A percentile compares a stretch with the other conserved stretches of the same genome.
Conservation (phyloP, 306 rosid species). For the Dryas octopetala region DNA sequence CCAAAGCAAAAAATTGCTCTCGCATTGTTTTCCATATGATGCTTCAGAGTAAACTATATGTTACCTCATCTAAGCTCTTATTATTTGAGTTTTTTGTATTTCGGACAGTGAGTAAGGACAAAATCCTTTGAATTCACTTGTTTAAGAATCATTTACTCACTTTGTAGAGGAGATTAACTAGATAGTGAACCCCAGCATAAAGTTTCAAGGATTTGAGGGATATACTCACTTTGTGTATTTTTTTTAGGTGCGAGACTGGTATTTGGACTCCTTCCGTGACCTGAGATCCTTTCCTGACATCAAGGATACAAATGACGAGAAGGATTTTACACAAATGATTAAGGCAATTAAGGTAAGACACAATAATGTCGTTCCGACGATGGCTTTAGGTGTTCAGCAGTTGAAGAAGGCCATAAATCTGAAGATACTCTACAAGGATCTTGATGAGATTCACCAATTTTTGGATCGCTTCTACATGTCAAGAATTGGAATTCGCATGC, state of each 20-base stretch:
- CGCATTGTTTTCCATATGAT: not conserved
- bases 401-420: slow-evolving; percentile 69
- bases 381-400: slow-evolving; percentile 97
- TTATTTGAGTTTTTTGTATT: not conserved
- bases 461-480: slow-evolving; percentile 97
- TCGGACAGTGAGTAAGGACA: not conserved
- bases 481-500: slow-evolving; percentile 98
- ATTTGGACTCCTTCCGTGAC: slow-evolving; percentile 88
- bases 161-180: not conserved
- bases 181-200: not conserved
- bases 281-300: slow-evolving; percentile 77
- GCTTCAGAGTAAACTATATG: not conserved
- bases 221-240: not conserved
- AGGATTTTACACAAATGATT: slow-evolving; percentile 75
- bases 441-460: slow-evolving; percentile 81
- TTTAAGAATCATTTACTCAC: not conserved
- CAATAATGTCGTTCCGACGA: slow-evolving; percentile 93
- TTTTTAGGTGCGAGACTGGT: slow-evolving; percentile 93
- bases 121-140: not conserved
- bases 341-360: slow-evolving; percentile 96
- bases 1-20: not conserved
- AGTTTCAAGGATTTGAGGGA: not conserved
- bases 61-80: not conserved
- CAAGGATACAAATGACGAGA: slow-evolving; percentile 63
- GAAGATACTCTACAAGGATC: slow-evolving; percentile 55